Evolutionary conservation across 1,284 basidiomycete species (phyloP), one percentile per base, ranked within the genome.

Genomic region (Cutaneotrichosporon sp.): DNA sequence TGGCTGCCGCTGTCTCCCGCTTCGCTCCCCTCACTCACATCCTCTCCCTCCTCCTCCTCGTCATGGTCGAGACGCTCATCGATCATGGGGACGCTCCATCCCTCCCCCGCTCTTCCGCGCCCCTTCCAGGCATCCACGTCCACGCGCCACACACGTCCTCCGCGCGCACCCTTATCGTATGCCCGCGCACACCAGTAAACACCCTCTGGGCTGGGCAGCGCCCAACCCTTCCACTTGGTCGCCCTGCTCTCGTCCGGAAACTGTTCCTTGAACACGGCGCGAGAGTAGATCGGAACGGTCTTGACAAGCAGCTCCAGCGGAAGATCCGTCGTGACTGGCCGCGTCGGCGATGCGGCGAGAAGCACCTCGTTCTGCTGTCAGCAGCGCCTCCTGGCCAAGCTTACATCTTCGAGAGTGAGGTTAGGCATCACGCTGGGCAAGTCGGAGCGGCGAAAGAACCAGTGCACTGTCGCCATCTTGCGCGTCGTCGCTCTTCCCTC

Each of bases 401-500:
- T 65, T 59, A 75, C 74, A 53, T 72, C 71, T 27, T 67, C 65
- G 7, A 75, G 60, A 17, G 60, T 46, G 34, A 74, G 54, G 46
- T 68, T 66, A 49, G 69, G 67, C 71, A 72, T 75, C 17, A 74
- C 63, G 8, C 67, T 57, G 2, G 74, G 74, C 46, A 75, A 48
- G 53, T 75, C 74, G 51, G 61, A 42, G 49, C 64, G 61, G 10
- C 74, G 60, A 47, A 71, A 73, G 52, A 65, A 71, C 74, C 74
- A 75, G 54, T 74, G 70, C 11, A 75, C 61, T 46, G 69, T 65
- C 7, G 68, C 71, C 68, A 71, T 71, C 70, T 63, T 71, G 42
- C 61, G 60, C 14, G 17, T 31, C n/a, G 47, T 50, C 8, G 61
- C 11, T 14, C 5, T 35, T 2, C 4, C 20, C 37, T 16, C 65